Evolutionary conservation across 192 early-diverging fungal species (phyloP), one percentile per base, ranked within the genome.

Genomic region (Phycomyces blakesleeanus): DNA sequence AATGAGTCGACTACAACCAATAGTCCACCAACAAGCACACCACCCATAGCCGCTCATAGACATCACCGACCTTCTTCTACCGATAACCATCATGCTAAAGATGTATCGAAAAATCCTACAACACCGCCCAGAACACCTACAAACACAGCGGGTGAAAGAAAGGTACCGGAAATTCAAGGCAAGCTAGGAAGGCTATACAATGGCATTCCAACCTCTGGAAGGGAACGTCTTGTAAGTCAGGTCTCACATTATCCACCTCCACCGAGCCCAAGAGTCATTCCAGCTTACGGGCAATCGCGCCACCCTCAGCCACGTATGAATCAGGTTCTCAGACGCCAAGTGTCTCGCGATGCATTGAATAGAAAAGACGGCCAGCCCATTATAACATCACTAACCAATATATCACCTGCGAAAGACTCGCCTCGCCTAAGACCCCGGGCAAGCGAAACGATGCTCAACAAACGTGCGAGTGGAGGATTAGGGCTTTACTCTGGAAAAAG

Each of bases 101-200:
- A 39, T 25, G 18, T 7, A 16, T 11, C 57, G 39, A 24, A 59
- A 24, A 14, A 20, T 18, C 42, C 55, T 0, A 21, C 18, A 27
- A 24, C 22, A 39, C 20, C 50, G 29, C 5, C 37, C 7, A 47
- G 49, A 26, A 12, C 42, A 25, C 10, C 41, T 47, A 8, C 59
- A 61, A 16, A 47, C 21, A 37, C 38, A 27, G 0, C 52, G 34
- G 20, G 52, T 25, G 59, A 16, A 10, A 12, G 25, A 20, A 44
- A 54, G 34, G 12, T 37, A 26, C 61, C 61, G 25, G 37, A 49
- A 41, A 27, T 51, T 22, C 44, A 50, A 47, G 59, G 67, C 0
- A 69, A 69, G 39, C 26, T 69, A 14, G 59, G 61, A 18, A 26
- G 67, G 24, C 34, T 69, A 4, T 69, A 69, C 42, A 61, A 69